A percentile compares a stretch with the other conserved stretches of the same genome.
These are phyloP conservation scores for Scenedesmus sp. DNA, from an alignment of 163 green algal genomes.

Conservation along the genomic window DNA sequence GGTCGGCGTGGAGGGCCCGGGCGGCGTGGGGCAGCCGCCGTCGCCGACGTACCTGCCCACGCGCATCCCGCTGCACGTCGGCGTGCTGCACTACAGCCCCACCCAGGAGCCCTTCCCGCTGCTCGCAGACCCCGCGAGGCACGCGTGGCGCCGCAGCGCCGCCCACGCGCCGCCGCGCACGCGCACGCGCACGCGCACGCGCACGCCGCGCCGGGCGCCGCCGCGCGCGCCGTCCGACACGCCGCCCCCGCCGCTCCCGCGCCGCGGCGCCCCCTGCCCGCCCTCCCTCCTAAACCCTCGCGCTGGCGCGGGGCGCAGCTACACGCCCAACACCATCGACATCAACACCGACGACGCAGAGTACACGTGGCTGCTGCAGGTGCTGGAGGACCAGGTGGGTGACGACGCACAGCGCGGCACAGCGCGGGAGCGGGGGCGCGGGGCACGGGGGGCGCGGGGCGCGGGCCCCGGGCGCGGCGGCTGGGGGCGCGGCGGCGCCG, in stretches of 20 bases:
- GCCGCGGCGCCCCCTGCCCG: no score
- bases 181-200: no score
- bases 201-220: no score
- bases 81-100: slow-evolving; percentile 96
- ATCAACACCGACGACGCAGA: slow-evolving; percentile 84
- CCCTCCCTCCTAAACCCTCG: no score
- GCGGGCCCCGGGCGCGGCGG: no score
- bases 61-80: slow-evolving; percentile 82
- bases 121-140: slow-evolving; percentile 68
- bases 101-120: slow-evolving; percentile 89
- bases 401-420: not conserved
- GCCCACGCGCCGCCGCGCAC: no score
- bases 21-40: slow-evolving; percentile 12
- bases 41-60: slow-evolving; percentile 24
- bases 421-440: not conserved
- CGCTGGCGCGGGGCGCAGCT: no score
- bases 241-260: no score
- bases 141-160: no score
- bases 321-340: slow-evolving; percentile 93
- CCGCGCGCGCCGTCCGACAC: no score
- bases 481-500: no score
- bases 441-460: no score
- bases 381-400: slow-evolving; percentile 77
- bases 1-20: not conserved
- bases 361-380: slow-evolving; percentile 72